Evolutionary conservation across 345 rosid species (phyloP), one percentile per base, ranked within the genome.

Genomic region (Populus pruinosa): DNA sequence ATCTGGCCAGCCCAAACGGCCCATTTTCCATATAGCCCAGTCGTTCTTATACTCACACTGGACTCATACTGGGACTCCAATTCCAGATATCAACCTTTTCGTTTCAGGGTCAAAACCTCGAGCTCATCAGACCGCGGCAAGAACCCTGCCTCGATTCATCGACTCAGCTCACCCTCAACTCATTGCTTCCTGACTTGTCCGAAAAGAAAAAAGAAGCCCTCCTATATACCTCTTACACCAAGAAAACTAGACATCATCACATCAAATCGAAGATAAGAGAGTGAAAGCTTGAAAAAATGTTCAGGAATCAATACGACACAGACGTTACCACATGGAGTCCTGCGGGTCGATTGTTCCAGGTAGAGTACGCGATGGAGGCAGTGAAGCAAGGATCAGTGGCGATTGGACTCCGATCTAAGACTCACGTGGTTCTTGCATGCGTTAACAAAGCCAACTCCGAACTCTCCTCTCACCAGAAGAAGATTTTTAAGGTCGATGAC

Each of bases 271-370:
- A 78, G 67, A 47, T 4, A 80, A 64, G 56, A 50, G 13, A 38
- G 21, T 14, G 56, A 67, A 17, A 14, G 50, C 4, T 67, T 8
- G 9, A 29, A 49, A 62, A 20, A 23, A 92, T 96, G 99, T 94
- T 96, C 80, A 88, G 99, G 88, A 96, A 96, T 83, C 99, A 94
- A 78, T 96, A 96, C 89, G 99, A 94, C 69, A 96, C 99, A 10
- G 97, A 96, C 68, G 99, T 94, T 31, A 96, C 99, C 62, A 92
- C 99, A 75, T 96, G 99, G 99, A 92, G 98, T 87, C 99, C 99
- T 0, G 93, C 97, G 43, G 98, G 99, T 17, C 84, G 99, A 72
- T 86, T 96, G 16, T 92, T 91, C 83, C 99, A 96, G 89, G 98
- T 96, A 75, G 98, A 96, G 82, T 94, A 96, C 88, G 97, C 99